Evolutionary conservation across 2,329 filamentous ascomycete genomes (phyloP).

Genomic region (Trichoderma arundinaceum): DNA sequence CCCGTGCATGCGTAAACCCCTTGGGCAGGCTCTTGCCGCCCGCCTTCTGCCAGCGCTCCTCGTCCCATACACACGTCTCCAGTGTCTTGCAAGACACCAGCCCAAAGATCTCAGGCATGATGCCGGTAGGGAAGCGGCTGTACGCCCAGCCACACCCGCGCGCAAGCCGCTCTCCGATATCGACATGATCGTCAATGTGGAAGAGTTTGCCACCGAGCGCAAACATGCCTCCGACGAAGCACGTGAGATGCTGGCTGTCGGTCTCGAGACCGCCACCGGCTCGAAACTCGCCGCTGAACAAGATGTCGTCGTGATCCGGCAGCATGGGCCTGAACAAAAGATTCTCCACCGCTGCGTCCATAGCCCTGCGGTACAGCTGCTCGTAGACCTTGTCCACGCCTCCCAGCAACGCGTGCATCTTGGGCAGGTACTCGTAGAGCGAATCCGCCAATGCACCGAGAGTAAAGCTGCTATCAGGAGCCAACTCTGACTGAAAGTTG

Average conservation of each 20-base stretch:
- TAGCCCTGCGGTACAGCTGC: conserved; percentile 67
- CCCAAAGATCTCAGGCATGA: conserved; percentile 64
- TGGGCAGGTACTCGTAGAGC: conserved; percentile 66
- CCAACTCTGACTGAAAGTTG: conserved; percentile 63
- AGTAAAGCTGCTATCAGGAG: conserved; percentile 52
- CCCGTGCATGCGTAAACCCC: conserved; percentile 66
- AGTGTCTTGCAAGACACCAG: conserved; percentile 52
- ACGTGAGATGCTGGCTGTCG: conserved; percentile 51
- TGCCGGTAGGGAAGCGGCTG: conserved; percentile 56
- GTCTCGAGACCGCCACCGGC: conserved; percentile 38
- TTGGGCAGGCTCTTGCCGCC: conserved; percentile 46
- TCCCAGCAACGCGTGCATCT: conserved; percentile 69
- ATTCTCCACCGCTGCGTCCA: conserved; percentile 65
- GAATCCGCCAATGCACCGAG: conserved; percentile 63
- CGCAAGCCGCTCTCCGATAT: conserved; percentile 55
- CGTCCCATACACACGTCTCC: conserved; percentile 44
- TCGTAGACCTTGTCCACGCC: conserved; percentile 66
- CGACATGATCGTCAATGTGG: conserved; percentile 53
- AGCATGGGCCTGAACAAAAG: conserved; percentile 75
- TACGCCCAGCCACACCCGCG: conserved; percentile 65
- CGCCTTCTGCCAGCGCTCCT: conserved; percentile 39
- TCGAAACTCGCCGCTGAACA: conserved; percentile 49
- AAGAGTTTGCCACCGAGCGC: conserved; percentile 68
- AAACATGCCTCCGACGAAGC: conserved; percentile 73
- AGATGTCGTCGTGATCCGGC: conserved; percentile 64